Conservation (phyloP, 2,329 filamentous ascomycete genomes). For the Arthrobotrys pseudoclavata region DNA sequence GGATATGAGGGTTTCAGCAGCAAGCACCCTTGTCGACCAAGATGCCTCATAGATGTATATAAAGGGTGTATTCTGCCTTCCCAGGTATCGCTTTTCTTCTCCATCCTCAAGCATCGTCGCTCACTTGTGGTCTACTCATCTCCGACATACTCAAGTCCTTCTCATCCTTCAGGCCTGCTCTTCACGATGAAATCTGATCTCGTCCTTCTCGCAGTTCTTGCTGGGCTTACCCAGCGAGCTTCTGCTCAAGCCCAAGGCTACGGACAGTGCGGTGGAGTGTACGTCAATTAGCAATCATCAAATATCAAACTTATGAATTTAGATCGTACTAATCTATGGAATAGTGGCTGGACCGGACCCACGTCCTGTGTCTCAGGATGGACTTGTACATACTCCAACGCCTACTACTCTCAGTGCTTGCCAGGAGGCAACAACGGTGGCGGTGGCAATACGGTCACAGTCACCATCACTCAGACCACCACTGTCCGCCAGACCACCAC, state of each 20-base stretch:
- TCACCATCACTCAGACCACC: slow-evolving; percentile 33
- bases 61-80: slow-evolving; percentile 39
- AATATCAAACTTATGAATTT: not conserved
- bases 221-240: slow-evolving; percentile 46
- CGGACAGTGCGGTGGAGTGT: slow-evolving; percentile 58
- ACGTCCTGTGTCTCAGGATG: slow-evolving; percentile 50
- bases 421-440: slow-evolving; percentile 33
- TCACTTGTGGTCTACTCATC: slow-evolving; percentile 41
- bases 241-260: slow-evolving; percentile 50
- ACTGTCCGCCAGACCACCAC: slow-evolving; percentile 16
- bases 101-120: slow-evolving; percentile 52
- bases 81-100: slow-evolving; percentile 45
- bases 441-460: slow-evolving; percentile 22
- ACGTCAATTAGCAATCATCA: slow-evolving; percentile 9
- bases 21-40: slow-evolving; percentile 30
- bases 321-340: not conserved
- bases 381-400: slow-evolving; percentile 58
- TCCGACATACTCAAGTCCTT: slow-evolving; percentile 37
- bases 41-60: slow-evolving; percentile 47
- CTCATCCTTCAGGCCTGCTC: slow-evolving; percentile 31
- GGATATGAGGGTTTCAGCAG: slow-evolving; percentile 33
- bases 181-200: slow-evolving; percentile 57
- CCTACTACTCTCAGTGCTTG: slow-evolving; percentile 60
- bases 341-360: slow-evolving; percentile 41
- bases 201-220: slow-evolving; percentile 46